Evolutionary conservation across 2,329 filamentous ascomycete species (phyloP), one percentile per base, ranked within the genome.

Genomic region (Aspergillus novofumigatus): DNA sequence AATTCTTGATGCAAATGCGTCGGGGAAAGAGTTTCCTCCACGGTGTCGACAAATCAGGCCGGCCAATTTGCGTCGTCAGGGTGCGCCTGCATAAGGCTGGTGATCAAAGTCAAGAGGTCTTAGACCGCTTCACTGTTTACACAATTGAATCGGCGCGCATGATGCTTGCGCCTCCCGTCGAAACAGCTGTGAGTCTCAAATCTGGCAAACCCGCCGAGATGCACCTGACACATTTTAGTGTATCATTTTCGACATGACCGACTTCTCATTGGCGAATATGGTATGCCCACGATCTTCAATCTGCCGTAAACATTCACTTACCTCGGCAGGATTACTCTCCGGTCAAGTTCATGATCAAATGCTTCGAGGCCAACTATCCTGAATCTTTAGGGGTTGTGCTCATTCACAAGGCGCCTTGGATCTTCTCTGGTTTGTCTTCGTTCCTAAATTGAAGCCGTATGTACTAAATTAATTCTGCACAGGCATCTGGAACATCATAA

Each of bases 261-360:
- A 88, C 61, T 97, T 97, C 73, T 90, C 89, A 20, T 82, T 97
- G 78, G 88, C 92, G 17, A 99, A 99, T 75, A 97, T 99, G 94
- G 86, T 87, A 76, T 69, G 78, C 66, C 17, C 17, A 20, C 14
- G n/a, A 11, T 23, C 26, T 38, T 49, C 17, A 28, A 14, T 20
- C 17, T 9, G 23, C 6, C n/a, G 2, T 8, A 25, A 28, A 8
- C 42, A 29, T 26, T 55, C 21, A 29, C 41, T 60, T 55, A 61
- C 4, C 52, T 48, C 23, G 11, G 11, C 56, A 88, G 86, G 94
- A 99, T 74, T 97, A 97, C 73, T 85, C 90, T 0, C 93, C 94
- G 1, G 91, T 99, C 56, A 99, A 96, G 70, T 99, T 97, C 77
- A 97, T 99, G 89, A 97, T 99, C 75, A 96, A 96, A 75, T 96